These are phyloP conservation scores for Plasmodium reichenowi DNA, from an alignment of 169 alveolate genomes.

Conservation along the genomic window DNA sequence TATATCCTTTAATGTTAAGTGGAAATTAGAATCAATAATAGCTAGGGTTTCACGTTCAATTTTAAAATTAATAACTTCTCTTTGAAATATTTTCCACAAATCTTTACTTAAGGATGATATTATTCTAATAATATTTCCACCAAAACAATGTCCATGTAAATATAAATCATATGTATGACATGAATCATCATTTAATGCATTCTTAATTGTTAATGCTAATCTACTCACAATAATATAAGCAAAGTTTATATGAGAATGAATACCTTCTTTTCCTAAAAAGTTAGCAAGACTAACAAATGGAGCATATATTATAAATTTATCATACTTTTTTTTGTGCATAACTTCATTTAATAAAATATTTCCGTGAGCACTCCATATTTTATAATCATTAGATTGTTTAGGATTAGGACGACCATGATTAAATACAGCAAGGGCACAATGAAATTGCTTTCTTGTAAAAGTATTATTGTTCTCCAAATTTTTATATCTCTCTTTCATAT, in stretches of 20 bases:
- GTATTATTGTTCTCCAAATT: conserved; percentile 24
- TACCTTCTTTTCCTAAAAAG: conserved; percentile 25
- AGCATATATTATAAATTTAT: conserved; percentile 32
- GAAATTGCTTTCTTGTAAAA: conserved; percentile 31
- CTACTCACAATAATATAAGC: conserved; percentile 42
- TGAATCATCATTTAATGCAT: conserved; percentile 38
- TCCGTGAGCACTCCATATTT: conserved; percentile 64
- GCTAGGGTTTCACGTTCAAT: conserved; percentile 30
- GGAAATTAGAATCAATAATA: conserved; percentile 52
- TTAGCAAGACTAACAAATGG: conserved; percentile 45
- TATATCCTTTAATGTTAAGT: conserved; percentile 31
- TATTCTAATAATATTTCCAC: conserved; percentile 59
- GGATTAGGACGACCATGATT: conserved; percentile 73
- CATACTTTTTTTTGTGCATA: conserved; percentile 45
- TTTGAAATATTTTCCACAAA: conserved; percentile 28
- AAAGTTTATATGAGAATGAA: conserved; percentile 36
- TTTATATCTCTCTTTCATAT: conserved; percentile 65
- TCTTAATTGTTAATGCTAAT: conserved; percentile 30
- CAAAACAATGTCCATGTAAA: conserved; percentile 60
- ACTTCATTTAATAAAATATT: conserved; percentile 35
- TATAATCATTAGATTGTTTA: conserved; percentile 23
- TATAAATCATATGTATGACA: conserved; percentile 41
- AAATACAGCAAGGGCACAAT: conserved; percentile 33
- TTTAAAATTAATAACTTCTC: neutral
- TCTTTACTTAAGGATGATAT: conserved; percentile 13